These are phyloP conservation scores for Populus tremula DNA, from an alignment of 345 rosid genomes.

Conservation along the genomic window DNA sequence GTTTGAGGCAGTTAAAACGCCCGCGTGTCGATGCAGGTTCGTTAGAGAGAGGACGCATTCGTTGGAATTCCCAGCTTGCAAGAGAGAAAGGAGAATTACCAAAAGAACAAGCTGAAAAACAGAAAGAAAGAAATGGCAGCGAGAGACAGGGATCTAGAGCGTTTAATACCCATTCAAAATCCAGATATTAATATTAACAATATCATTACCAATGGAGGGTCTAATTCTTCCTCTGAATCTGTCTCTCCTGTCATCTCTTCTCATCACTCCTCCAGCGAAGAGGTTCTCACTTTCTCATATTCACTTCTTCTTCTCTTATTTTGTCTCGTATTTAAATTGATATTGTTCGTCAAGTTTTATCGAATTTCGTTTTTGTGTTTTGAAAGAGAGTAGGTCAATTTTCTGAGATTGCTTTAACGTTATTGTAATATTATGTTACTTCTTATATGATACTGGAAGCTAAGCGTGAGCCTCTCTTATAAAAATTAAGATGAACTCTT, in stretches of 20 bases:
- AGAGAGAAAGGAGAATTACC: constrained; percentile 3
- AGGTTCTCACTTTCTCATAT: constrained; percentile 28
- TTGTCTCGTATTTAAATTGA: background rate
- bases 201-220: constrained; percentile 22
- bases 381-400: too few species aligned
- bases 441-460: too few species aligned
- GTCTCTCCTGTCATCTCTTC: constrained; percentile 37
- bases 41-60: background rate
- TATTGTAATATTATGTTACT: too few species aligned
- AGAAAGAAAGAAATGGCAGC: constrained; percentile 29
- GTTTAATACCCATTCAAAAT: constrained; percentile 43
- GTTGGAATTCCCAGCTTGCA: background rate
- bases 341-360: background rate
- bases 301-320: background rate
- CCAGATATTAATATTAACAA: background rate
- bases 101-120: background rate
- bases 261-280: constrained; percentile 51
- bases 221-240: constrained; percentile 27
- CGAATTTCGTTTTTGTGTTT: background rate
- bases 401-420: too few species aligned
- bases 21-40: background rate
- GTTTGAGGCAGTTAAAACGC: background rate
- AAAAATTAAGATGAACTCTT: too few species aligned
- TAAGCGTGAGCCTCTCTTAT: too few species aligned
- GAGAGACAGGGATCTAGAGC: constrained; percentile 46